Evolutionary conservation across 768 basidiomycete genomes (phyloP), one percentile per base, ranked within the genome.

Genomic region (Botryobasidium botryosum): DNA sequence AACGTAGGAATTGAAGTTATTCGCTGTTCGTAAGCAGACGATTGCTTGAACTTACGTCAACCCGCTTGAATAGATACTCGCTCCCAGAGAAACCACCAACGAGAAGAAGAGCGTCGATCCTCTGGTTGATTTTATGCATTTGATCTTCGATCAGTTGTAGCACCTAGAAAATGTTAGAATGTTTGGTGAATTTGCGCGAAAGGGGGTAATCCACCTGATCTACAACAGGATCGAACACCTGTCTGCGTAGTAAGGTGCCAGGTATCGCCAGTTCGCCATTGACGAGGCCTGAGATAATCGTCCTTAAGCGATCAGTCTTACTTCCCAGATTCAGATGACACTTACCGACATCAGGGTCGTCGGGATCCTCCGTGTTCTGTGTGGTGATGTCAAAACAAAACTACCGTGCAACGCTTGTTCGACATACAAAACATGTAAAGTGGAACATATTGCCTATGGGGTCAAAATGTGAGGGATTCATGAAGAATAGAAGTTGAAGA

Each of bases 181-280:
- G 40, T 10, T 40, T 13, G 20, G 46, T 12, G 20, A 41, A 6
- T 15, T 13, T 18, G n/a, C 27, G 7, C 28, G 17, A 12, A 15
- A 29, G 17, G 35, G 42, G 28, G 42, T 29, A 20, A 52, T 68
- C 20, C 45, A 82, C 84, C 67, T 85, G 71, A 50, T 72, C 70
- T 28, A 91, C 74, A 29, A 90, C 78, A 23, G 87, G 86, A 61
- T 87, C 85, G 53, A 90, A 91, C 6, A 90, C 86, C 57, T 85
- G 79, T 51, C 72, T 65, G 25, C 86, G 75, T 43, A 91, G 66
- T 18, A 86, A 61, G 51, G 71, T 76, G 15, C 86, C 86, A 2
- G 83, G 81, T 51, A 90, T 82, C 10, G 74, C 74, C 3, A 91
- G 68, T 58, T 91, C 79, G 2, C 86, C 86, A 53, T 88, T 79